Evolutionary conservation across 306 rosid species (phyloP).

Genomic region (Castanospermum australe): DNA sequence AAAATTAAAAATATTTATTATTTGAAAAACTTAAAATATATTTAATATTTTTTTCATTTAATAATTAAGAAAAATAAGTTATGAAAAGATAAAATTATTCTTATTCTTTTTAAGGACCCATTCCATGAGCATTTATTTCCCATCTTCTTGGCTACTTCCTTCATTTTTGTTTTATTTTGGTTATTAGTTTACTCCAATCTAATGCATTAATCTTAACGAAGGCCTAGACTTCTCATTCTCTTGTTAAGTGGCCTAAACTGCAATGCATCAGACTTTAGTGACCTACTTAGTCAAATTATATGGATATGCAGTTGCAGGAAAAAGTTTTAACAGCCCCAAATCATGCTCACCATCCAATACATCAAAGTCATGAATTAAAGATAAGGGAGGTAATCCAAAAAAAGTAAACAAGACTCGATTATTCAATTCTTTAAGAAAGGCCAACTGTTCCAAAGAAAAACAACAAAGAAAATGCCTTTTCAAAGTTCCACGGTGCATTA

Average conservation of each 20-base stretch:
- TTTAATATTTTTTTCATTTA: no score
- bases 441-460: background rate
- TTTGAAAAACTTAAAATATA: no score
- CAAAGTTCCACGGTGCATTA: background rate
- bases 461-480: background rate
- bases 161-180: no score
- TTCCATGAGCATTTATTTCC: no score
- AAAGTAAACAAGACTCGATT: background rate
- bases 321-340: background rate
- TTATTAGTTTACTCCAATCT: no score
- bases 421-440: background rate
- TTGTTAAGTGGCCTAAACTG: background rate
- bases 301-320: background rate
- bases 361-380: background rate
- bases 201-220: no score
- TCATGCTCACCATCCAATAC: background rate
- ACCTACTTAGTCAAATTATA: background rate
- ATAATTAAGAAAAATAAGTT: no score
- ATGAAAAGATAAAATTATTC: no score
- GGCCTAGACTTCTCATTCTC: background rate
- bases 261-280: background rate
- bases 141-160: no score
- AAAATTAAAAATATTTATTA: no score
- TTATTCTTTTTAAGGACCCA: no score
- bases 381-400: background rate